Evolutionary conservation across 192 early-diverging fungal genomes (phyloP).

Genomic region (Coemansia sp.): DNA sequence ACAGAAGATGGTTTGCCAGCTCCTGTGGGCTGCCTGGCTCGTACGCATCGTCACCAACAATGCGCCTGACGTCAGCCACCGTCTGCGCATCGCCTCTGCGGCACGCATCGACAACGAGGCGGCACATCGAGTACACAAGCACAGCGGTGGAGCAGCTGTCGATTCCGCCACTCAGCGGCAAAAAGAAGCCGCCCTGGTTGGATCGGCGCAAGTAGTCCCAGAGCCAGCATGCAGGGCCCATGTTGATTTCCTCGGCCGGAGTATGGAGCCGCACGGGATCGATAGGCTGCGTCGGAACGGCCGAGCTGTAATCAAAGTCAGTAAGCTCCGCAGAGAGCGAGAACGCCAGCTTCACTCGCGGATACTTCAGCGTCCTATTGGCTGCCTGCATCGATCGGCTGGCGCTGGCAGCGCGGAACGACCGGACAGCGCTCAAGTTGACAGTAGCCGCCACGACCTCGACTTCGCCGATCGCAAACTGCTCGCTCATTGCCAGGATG

Average conservation of each 20-base stretch:
- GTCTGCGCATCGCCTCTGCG: constrained; percentile 62
- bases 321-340: constrained; percentile 47
- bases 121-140: constrained; percentile 69
- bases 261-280: constrained; percentile 63
- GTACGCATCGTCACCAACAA: constrained; percentile 62
- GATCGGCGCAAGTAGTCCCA: constrained; percentile 99
- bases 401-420: constrained; percentile 68
- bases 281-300: constrained; percentile 45
- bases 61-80: constrained; percentile 70
- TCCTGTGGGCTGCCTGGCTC: constrained; percentile 79
- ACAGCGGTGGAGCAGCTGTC: constrained; percentile 90
- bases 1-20: constrained; percentile 82
- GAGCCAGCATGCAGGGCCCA: constrained; percentile 98
- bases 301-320: constrained; percentile 26
- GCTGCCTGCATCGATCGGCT: constrained; percentile 86
- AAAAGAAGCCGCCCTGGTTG: constrained; percentile 86
- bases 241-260: constrained; percentile 88
- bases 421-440: constrained; percentile 86
- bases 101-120: constrained; percentile 47
- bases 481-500: constrained; percentile 84
- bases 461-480: constrained; percentile 94
- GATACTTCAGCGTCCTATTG: constrained; percentile 59
- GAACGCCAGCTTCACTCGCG: constrained; percentile 64
- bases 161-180: constrained; percentile 97
- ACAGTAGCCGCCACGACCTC: constrained; percentile 92